These are phyloP conservation scores for Picochlorum sp. DNA, from an alignment of 139 green algal species.

Conservation along the genomic window DNA sequence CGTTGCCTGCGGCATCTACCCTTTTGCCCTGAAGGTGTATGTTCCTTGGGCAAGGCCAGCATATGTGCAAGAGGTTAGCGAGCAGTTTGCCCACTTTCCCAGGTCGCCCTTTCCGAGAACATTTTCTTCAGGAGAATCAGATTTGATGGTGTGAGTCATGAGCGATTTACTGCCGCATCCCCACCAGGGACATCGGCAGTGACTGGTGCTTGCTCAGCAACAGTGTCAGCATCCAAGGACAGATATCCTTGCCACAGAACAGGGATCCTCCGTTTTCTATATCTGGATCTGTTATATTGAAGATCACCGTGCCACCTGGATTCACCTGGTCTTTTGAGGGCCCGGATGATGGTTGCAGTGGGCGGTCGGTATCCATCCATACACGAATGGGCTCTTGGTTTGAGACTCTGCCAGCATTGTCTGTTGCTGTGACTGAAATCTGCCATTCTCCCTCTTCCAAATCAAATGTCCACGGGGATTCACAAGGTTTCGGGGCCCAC, in stretches of 20 bases:
- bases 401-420: slow-evolving; percentile 14
- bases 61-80: slow-evolving; percentile 5
- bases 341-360: background rate
- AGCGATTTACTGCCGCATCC: background rate
- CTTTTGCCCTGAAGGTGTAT: slow-evolving; percentile 25
- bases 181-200: too few species aligned
- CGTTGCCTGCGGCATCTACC: slow-evolving; percentile 36
- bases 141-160: background rate
- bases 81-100: slow-evolving; percentile 24
- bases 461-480: slow-evolving; percentile 14
- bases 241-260: slow-evolving; percentile 6
- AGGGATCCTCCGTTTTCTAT: background rate
- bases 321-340: background rate
- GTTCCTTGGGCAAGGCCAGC: slow-evolving; percentile 12
- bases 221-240: too few species aligned
- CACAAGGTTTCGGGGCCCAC: slow-evolving; percentile 18
- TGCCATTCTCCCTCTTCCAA: slow-evolving; percentile 26
- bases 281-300: background rate
- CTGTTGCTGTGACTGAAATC: slow-evolving; percentile 19
- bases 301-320: background rate
- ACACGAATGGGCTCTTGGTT: slow-evolving; percentile 9
- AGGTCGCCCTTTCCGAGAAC: slow-evolving; percentile 7
- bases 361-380: slow-evolving; percentile 18
- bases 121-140: background rate
- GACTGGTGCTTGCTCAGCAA: too few species aligned